Evolutionary conservation across 2,329 filamentous ascomycete genomes (phyloP).

Genomic region (Aureobasidium subglaciale): DNA sequence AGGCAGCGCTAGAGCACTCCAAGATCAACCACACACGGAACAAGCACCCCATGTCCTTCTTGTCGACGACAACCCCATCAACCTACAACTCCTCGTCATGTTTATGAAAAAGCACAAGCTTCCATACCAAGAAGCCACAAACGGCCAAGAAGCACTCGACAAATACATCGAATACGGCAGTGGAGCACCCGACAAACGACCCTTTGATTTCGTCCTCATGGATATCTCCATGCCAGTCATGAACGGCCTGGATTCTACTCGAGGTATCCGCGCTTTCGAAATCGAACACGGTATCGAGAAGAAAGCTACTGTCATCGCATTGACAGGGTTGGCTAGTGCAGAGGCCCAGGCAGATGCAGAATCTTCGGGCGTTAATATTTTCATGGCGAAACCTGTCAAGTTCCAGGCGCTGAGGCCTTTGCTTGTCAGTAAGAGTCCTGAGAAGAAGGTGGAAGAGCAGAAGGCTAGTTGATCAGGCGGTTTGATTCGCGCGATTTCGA

Average conservation of each 20-base stretch:
- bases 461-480: not conserved
- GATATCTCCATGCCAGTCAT: constrained; percentile 24
- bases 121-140: constrained; percentile 27
- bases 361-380: constrained; percentile 25
- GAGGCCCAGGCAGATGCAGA: constrained; percentile 24
- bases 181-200: not conserved
- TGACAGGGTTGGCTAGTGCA: constrained; percentile 25
- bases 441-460: not conserved
- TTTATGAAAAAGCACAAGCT: constrained; percentile 19
- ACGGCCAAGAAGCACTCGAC: constrained; percentile 41
- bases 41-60: constrained; percentile 17
- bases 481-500: no score
- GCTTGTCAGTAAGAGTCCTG: not conserved
- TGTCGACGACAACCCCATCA: constrained; percentile 24
- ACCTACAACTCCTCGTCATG: constrained; percentile 19
- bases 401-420: constrained; percentile 27
- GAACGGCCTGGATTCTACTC: constrained; percentile 19
- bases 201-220: constrained; percentile 23
- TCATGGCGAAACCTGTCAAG: constrained; percentile 26
- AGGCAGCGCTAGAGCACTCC: not conserved
- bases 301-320: constrained; percentile 21
- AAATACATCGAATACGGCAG: constrained; percentile 27
- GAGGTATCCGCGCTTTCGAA: constrained; percentile 17
- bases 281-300: not conserved
- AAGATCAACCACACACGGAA: not conserved